phyloP scores from a whole-genome alignment of 2,329 filamentous ascomycete species.

The Sporothrix protearum region DNA sequence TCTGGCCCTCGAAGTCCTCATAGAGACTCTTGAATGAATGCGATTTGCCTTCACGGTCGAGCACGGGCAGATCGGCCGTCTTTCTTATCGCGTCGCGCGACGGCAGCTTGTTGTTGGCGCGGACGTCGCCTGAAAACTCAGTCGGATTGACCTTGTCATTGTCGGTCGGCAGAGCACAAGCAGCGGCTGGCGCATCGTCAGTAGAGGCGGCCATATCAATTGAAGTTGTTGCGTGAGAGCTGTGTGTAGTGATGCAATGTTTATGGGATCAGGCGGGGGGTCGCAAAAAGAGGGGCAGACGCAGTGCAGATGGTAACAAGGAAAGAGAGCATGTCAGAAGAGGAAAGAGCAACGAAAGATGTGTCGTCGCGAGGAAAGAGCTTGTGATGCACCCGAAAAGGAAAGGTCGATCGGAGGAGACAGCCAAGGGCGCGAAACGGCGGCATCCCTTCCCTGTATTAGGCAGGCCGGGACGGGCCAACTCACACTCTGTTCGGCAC shows the following conservation, averaged over 20 bases:
- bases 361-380: not conserved
- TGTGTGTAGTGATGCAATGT: not conserved
- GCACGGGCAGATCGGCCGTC: constrained; percentile 55
- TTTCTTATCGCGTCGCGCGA: constrained; percentile 46
- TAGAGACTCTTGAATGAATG: constrained; percentile 63
- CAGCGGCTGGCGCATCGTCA: not conserved
- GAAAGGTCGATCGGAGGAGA: not conserved
- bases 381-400: constrained; percentile 7
- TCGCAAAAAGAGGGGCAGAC: not conserved
- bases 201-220: constrained; percentile 7
- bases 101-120: constrained; percentile 55
- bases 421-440: not conserved
- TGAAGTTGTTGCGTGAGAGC: not conserved
- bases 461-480: constrained; percentile 5
- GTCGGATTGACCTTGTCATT: constrained; percentile 31
- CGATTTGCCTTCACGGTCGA: constrained; percentile 58
- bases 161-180: not conserved
- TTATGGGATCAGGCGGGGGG: not conserved
- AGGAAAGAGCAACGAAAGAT: constrained; percentile 2
- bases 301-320: not conserved
- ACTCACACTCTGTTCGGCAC: constrained; percentile 7
- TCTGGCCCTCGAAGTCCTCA: constrained; percentile 48
- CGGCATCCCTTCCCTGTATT: not conserved
- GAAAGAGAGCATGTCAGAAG: not conserved
- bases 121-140: constrained; percentile 56